Evolutionary conservation across 2,329 filamentous ascomycete species (phyloP).

Genomic region (Phoma sp.): DNA sequence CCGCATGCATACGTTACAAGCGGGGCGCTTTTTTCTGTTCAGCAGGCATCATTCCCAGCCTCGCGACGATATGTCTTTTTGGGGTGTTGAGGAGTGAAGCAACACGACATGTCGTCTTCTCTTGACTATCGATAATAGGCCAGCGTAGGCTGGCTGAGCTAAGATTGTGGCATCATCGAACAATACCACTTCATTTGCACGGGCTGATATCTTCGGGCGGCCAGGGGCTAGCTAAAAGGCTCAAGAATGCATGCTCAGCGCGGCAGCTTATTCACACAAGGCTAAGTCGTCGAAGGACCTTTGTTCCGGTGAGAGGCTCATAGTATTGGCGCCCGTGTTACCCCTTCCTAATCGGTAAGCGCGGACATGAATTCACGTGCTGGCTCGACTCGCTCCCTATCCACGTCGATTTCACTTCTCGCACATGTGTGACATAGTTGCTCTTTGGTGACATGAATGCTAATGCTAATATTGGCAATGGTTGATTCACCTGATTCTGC

Average conservation of each 20-base stretch:
- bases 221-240: slow-evolving; percentile 7
- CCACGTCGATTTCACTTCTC: not conserved
- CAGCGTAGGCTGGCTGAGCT: slow-evolving; percentile 12
- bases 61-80: slow-evolving; percentile 1
- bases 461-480: not conserved
- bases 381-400: not conserved
- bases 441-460: not conserved
- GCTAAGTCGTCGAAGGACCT: slow-evolving; percentile 10
- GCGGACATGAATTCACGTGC: not conserved
- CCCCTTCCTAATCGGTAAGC: not conserved
- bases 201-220: not conserved
- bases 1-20: not conserved
- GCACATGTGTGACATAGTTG: not conserved
- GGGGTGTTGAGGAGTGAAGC: slow-evolving; percentile 11
- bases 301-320: slow-evolving; percentile 12
- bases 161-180: slow-evolving; percentile 15
- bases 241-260: not conserved
- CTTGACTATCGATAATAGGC: slow-evolving; percentile 11
- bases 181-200: slow-evolving; percentile 2
- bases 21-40: not conserved
- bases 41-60: slow-evolving; percentile 1
- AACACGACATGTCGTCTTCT: slow-evolving; percentile 7
- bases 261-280: slow-evolving; percentile 5
- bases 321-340: not conserved
- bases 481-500: too few relatives aligned